phyloP scores from a whole-genome alignment of 139 green algal genomes.

The Dunaliella primolecta region DNA sequence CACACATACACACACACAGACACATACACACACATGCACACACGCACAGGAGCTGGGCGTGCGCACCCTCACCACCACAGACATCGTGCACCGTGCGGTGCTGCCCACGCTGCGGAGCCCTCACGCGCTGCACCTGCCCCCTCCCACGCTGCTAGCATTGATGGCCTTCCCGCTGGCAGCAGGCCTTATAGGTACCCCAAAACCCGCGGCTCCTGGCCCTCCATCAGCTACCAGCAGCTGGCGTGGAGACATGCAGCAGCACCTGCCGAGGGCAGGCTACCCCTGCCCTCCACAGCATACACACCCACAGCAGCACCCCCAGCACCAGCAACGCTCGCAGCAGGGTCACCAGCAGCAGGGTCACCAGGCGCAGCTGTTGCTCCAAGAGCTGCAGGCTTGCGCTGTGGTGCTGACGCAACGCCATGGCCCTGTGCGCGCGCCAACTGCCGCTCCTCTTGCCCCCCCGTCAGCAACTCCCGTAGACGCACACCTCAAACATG shows the following conservation, averaged over 20 bases:
- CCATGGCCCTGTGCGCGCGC: neutral
- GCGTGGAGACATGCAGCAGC: too few relatives aligned
- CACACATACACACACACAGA: too few relatives aligned
- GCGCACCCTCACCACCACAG: conserved; percentile 13
- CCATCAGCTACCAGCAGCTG: too few relatives aligned
- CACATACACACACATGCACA: too few relatives aligned
- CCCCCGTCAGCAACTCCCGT: too few relatives aligned
- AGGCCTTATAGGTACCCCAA: neutral
- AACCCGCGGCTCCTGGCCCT: too few relatives aligned
- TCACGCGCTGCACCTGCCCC: neutral
- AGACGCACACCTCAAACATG: neutral
- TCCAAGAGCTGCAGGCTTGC: neutral
- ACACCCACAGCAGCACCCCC: too few relatives aligned
- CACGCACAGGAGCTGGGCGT: conserved; percentile 42
- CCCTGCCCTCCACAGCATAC: too few relatives aligned
- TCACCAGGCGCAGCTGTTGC: neutral
- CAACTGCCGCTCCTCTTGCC: neutral
- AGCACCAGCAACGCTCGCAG: neutral
- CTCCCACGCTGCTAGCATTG: neutral
- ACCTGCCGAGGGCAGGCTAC: too few relatives aligned
- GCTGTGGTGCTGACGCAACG: neutral
- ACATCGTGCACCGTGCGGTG: conserved; percentile 28
- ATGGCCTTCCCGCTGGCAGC: neutral
- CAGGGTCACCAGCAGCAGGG: conserved; percentile 4
- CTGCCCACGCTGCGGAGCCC: conserved; percentile 6